Evolutionary conservation across 306 rosid species (phyloP).

Genomic region (Casuarina cunninghamiana): DNA sequence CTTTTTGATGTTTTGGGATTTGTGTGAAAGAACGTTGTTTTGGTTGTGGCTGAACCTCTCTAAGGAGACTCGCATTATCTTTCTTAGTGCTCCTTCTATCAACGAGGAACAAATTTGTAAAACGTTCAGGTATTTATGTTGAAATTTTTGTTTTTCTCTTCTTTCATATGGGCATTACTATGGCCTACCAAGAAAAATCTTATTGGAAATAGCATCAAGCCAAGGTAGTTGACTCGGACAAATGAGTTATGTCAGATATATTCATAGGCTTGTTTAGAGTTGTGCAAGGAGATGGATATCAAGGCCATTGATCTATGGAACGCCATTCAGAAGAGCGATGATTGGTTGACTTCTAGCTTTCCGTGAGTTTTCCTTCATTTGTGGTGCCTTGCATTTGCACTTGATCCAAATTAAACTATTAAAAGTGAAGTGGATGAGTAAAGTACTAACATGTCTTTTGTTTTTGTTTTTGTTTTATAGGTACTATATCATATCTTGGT

Average conservation of each 20-base stretch:
- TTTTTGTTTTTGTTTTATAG: no score
- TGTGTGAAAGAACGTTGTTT: conserved; percentile 7
- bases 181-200: not conserved
- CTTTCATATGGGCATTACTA: not conserved
- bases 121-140: conserved; percentile 28
- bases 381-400: not conserved
- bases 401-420: not conserved
- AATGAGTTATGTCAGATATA: conserved; percentile 54
- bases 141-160: not conserved
- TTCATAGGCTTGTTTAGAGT: conserved; percentile 72
- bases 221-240: conserved; percentile 15
- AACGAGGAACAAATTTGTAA: conserved; percentile 46
- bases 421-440: not conserved
- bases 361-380: conserved; percentile 39
- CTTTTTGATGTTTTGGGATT: not conserved
- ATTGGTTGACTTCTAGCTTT: conserved; percentile 59
- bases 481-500: no score
- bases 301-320: conserved; percentile 60
- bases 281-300: conserved; percentile 55
- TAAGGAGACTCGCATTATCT: conserved; percentile 54
- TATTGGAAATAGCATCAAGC: conserved; percentile 12
- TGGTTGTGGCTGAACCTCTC: conserved; percentile 51
- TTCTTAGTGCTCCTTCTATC: conserved; percentile 64
- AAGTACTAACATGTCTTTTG: no score
- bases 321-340: conserved; percentile 46